These are phyloP conservation scores for Scheffersomyces lignicola DNA, from an alignment of 1,139 yeast genomes.

Conservation along the genomic window DNA sequence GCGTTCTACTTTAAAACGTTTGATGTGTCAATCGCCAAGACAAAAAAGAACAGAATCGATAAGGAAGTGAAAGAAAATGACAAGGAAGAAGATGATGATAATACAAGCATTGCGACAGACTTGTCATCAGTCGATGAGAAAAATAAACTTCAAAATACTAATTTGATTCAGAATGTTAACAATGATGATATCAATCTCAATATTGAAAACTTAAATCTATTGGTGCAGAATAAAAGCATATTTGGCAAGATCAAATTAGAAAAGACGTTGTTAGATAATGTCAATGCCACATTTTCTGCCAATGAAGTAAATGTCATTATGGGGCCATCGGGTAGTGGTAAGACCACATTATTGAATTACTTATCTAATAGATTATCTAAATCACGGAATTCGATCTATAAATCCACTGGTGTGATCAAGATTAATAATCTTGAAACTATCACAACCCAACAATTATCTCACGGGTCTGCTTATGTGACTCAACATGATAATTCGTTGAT, in stretches of 20 bases:
- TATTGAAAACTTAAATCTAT: slow-evolving; percentile 20
- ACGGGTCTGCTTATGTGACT: slow-evolving; percentile 68
- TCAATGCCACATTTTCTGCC: slow-evolving; percentile 60
- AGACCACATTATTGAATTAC: slow-evolving; percentile 68
- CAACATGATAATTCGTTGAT: slow-evolving; percentile 77
- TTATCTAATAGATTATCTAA: slow-evolving; percentile 62
- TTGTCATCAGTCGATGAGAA: slow-evolving; percentile 1
- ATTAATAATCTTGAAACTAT: slow-evolving; percentile 29
- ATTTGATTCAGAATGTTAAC: slow-evolving; percentile 3
- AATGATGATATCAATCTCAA: slow-evolving; percentile 17
- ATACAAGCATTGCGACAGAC: slow-evolving; percentile 7
- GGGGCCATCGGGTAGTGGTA: slow-evolving; percentile 92
- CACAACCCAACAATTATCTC: slow-evolving; percentile 43
- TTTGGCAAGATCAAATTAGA: slow-evolving; percentile 8
- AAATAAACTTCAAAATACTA: not conserved
- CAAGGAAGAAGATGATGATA: slow-evolving; percentile 5
- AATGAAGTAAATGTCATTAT: slow-evolving; percentile 74
- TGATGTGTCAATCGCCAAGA: slow-evolving; percentile 54
- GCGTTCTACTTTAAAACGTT: slow-evolving; percentile 48
- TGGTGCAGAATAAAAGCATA: slow-evolving; percentile 14
- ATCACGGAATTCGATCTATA: slow-evolving; percentile 20
- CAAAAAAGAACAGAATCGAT: slow-evolving; percentile 32
- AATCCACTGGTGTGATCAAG: slow-evolving; percentile 24
- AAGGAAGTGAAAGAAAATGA: slow-evolving; percentile 23
- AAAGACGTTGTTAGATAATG: slow-evolving; percentile 35